phyloP scores from a whole-genome alignment of 345 rosid genomes.

The Schrenkiella parvula region DNA sequence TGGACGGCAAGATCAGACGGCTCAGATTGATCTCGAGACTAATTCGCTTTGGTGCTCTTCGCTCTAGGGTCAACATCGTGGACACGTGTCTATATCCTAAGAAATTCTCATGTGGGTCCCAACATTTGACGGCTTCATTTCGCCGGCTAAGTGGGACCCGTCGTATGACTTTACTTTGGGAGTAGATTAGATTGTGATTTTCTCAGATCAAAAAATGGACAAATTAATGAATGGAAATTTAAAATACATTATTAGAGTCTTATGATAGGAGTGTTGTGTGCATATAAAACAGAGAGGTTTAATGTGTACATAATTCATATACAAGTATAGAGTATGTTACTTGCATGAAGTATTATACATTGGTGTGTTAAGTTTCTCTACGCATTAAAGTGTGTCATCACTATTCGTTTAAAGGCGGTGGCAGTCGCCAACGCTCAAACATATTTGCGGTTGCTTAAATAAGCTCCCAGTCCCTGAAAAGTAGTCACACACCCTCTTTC shows the following conservation, averaged over 20 bases:
- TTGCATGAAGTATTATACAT: too few relatives aligned
- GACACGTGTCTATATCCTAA: background rate
- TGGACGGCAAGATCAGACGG: background rate
- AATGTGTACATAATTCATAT: too few relatives aligned
- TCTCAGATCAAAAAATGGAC: background rate
- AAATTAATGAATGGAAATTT: too few relatives aligned
- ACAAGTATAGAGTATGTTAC: too few relatives aligned
- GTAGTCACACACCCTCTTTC: background rate
- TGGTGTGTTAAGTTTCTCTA: too few relatives aligned
- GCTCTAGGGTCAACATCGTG: background rate
- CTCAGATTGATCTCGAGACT: background rate
- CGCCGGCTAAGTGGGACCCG: background rate
- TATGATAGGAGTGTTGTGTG: too few relatives aligned
- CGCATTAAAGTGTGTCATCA: background rate
- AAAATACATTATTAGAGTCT: too few relatives aligned
- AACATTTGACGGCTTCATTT: background rate
- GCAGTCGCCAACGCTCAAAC: background rate
- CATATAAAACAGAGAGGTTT: too few relatives aligned
- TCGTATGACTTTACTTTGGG: too few relatives aligned
- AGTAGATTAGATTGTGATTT: background rate
- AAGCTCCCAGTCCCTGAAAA: background rate
- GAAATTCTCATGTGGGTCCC: background rate
- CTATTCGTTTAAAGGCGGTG: background rate
- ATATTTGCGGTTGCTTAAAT: background rate
- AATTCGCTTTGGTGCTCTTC: background rate